Percentiles rank a stretch among this genome's conserved stretches.
Evolutionary conservation across 305 asterid species (phyloP).

Genomic region (Plantago lanceolata): DNA sequence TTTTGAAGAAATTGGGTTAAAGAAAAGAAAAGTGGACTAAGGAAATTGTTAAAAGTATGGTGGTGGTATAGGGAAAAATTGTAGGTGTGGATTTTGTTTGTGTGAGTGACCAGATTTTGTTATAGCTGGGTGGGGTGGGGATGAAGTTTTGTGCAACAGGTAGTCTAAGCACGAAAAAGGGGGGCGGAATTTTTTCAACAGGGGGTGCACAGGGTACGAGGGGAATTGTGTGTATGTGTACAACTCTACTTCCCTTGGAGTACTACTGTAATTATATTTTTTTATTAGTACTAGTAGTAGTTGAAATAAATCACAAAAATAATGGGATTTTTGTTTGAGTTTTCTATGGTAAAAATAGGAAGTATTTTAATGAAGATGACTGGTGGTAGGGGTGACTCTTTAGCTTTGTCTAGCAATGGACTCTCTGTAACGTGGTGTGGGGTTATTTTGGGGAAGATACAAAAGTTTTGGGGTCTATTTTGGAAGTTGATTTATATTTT

Average conservation of each 20-base stretch:
- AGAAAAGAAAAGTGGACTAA: slow-evolving; percentile 25
- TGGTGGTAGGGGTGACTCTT: neutral
- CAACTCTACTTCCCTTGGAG: too few species aligned
- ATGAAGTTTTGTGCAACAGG: neutral
- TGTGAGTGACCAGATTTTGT: slow-evolving; percentile 27
- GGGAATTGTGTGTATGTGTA: neutral
- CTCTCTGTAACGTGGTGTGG: neutral
- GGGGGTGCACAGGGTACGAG: neutral
- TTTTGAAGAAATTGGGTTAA: slow-evolving; percentile 26
- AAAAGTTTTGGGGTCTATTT: too few species aligned
- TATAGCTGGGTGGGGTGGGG: neutral
- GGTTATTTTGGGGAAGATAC: neutral
- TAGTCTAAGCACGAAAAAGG: neutral
- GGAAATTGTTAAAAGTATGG: slow-evolving; percentile 7
- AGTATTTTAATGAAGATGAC: neutral
- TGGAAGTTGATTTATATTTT: too few species aligned
- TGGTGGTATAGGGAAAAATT: neutral
- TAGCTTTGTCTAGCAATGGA: neutral
- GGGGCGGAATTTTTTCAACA: neutral
- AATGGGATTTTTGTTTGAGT: neutral
- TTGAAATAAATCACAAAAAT: too few species aligned
- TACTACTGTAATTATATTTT: too few species aligned
- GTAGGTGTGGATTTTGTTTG: slow-evolving; percentile 16
- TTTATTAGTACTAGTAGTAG: too few species aligned
- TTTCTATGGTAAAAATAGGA: neutral